phyloP scores from a whole-genome alignment of 768 basidiomycete species.

The Coprinopsis marcescibilis region DNA sequence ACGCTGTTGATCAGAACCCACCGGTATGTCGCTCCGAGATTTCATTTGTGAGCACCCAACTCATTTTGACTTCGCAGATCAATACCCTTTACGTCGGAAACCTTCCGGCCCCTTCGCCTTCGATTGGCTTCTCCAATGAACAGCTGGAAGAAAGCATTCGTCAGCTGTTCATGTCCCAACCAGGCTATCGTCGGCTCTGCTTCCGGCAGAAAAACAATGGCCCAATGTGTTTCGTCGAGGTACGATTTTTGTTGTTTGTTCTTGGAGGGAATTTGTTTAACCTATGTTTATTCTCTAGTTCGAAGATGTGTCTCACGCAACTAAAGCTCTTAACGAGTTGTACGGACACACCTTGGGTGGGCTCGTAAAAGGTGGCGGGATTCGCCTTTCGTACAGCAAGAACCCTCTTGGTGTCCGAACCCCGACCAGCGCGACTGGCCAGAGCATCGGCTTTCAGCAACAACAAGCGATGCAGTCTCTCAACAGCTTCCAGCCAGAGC shows the following conservation, averaged over 20 bases:
- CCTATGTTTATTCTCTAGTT: slow-evolving; percentile 48
- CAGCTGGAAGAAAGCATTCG: slow-evolving; percentile 85
- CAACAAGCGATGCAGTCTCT: slow-evolving; percentile 31
- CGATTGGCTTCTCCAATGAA: slow-evolving; percentile 67
- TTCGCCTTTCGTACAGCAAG: slow-evolving; percentile 95
- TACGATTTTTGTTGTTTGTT: slow-evolving; percentile 23
- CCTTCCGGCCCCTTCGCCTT: slow-evolving; percentile 74
- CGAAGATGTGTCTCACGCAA: slow-evolving; percentile 81
- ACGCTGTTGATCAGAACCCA: slow-evolving; percentile 83
- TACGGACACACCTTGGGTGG: slow-evolving; percentile 91
- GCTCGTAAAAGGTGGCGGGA: slow-evolving; percentile 91
- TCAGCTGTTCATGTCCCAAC: slow-evolving; percentile 70
- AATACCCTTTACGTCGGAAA: slow-evolving; percentile 99
- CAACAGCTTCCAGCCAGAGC: slow-evolving; percentile 20
- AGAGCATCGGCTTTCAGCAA: slow-evolving; percentile 36
- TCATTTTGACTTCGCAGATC: slow-evolving; percentile 42
- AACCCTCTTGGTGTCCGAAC: slow-evolving; percentile 93
- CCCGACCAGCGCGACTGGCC: slow-evolving; percentile 51
- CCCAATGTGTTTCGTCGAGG: slow-evolving; percentile 99
- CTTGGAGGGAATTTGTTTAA: neutral
- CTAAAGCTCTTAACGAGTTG: slow-evolving; percentile 81
- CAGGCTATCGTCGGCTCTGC: slow-evolving; percentile 87
- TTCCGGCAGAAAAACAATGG: slow-evolving; percentile 97
- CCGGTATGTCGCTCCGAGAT: slow-evolving; percentile 46
- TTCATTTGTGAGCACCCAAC: slow-evolving; percentile 2